These are phyloP conservation scores for Talaromyces adpressus DNA, from an alignment of 495 filamentous ascomycete genomes.

Conservation along the genomic window DNA sequence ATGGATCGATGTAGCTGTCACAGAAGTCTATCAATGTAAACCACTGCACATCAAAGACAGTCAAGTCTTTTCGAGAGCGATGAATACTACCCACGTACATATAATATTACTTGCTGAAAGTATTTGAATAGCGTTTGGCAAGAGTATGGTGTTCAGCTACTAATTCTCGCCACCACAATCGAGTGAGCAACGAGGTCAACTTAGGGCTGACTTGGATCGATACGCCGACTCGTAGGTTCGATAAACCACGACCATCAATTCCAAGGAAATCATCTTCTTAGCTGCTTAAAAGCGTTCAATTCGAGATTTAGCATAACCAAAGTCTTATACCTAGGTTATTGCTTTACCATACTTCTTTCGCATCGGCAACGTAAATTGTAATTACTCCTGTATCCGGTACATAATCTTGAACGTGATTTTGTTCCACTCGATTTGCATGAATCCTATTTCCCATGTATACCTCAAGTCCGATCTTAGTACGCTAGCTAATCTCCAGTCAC, in stretches of 20 bases:
- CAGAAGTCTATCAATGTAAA: background rate
- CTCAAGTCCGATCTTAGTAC: too few species aligned
- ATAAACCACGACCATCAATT: background rate
- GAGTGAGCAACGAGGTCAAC: background rate
- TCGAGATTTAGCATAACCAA: too few species aligned
- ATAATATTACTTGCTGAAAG: background rate
- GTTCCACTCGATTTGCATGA: too few species aligned
- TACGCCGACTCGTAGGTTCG: background rate
- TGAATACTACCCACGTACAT: background rate
- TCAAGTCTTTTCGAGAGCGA: background rate
- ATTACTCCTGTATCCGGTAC: too few species aligned
- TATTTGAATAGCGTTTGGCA: background rate
- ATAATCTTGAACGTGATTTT: too few species aligned
- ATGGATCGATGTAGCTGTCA: background rate
- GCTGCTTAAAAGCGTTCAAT: too few species aligned
- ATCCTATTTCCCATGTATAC: too few species aligned
- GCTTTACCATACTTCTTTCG: too few species aligned
- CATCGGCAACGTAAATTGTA: too few species aligned
- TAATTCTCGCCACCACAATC: background rate
- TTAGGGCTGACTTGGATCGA: background rate
- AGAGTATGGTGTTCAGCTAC: background rate
- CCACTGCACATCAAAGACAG: background rate
- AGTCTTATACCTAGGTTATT: too few species aligned
- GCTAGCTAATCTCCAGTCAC: too few species aligned
- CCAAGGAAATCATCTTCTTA: background rate